phyloP scores from a whole-genome alignment of 192 early-diverging fungal genomes.

The Diversispora eburnea region DNA sequence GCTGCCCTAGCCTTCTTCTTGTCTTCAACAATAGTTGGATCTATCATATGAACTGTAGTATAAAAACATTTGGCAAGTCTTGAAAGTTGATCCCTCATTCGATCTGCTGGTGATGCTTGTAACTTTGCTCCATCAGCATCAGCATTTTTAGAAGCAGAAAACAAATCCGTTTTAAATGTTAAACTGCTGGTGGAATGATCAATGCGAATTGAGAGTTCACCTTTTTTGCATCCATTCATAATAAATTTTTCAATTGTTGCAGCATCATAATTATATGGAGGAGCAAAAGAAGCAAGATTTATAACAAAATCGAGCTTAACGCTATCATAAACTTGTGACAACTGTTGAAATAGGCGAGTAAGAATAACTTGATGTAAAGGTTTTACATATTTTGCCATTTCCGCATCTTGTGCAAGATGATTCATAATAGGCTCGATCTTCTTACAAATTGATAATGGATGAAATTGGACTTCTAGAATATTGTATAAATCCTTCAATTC shows the following conservation, averaged over 20 bases:
- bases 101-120: slow-evolving; percentile 81
- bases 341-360: slow-evolving; percentile 95
- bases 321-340: slow-evolving; percentile 97
- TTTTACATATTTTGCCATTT: slow-evolving; percentile 84
- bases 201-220: slow-evolving; percentile 92
- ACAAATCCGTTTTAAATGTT: slow-evolving; percentile 91
- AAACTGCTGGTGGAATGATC: slow-evolving; percentile 88
- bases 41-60: slow-evolving; percentile 79
- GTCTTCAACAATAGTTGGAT: slow-evolving; percentile 66
- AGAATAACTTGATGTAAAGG: slow-evolving; percentile 94
- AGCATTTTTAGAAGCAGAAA: slow-evolving; percentile 68
- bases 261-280: slow-evolving; percentile 78
- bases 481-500: slow-evolving; percentile 92
- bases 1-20: slow-evolving; percentile 64
- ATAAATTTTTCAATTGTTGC: slow-evolving; percentile 96
- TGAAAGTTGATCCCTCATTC: slow-evolving; percentile 90
- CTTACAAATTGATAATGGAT: slow-evolving; percentile 96
- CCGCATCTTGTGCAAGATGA: slow-evolving; percentile 64
- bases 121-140: slow-evolving; percentile 79
- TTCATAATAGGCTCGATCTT: slow-evolving; percentile 89
- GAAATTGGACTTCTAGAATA: slow-evolving; percentile 97
- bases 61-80: slow-evolving; percentile 81
- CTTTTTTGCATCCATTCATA: slow-evolving; percentile 95
- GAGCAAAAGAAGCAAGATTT: slow-evolving; percentile 82
- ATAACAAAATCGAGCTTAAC: slow-evolving; percentile 94